Evolutionary conservation across 805 yeast species (phyloP), one percentile per base, ranked within the genome.

Genomic region (Clavispora vitiphila): DNA sequence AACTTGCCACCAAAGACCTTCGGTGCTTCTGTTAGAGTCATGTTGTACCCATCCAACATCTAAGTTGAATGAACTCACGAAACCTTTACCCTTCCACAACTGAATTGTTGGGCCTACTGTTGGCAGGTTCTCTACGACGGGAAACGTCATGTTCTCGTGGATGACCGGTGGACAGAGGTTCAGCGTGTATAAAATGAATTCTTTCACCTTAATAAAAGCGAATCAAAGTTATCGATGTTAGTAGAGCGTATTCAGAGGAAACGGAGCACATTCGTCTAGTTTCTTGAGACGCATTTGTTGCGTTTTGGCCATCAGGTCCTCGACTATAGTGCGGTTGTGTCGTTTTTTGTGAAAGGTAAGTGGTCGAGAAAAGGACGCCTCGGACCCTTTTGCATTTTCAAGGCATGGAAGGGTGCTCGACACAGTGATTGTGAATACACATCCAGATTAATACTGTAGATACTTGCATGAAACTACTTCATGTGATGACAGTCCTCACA

Each of bases 41-140:
- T 93, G 96, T 90, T 91, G 77, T 91, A 91, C 86, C 99, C 99
- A 79, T 91, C 98, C 60, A 90, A 85, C 96, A 93, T 91, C 87
- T 91, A 91, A 85, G 62, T 61, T 40, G 52, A 41, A 36, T 37
- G 43, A 39, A 22, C 23, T 40, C 38, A 42, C 44, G 37, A 35
- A 38, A 30, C 34, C 32, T 29, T 29, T 31, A 29, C 38, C 41
- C 38, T 34, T 39, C 37, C 43, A 38, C 40, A 40, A 42, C 44
- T 44, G 39, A 44, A 40, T 43, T 40, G 48, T 44, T 40, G 38
- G 31, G 39, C 40, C 30, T 23, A 29, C 32, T 29, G 49, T 18
- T 25, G 35, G 32, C 38, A 16, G 27, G 26, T 12, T 24, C 21
- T 40, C 32, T 31, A 25, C 38, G 37, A 16, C 31, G 26, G 29